phyloP scores from a whole-genome alignment of 768 basidiomycete genomes.

The Coprinopsis strossmayeri region DNA sequence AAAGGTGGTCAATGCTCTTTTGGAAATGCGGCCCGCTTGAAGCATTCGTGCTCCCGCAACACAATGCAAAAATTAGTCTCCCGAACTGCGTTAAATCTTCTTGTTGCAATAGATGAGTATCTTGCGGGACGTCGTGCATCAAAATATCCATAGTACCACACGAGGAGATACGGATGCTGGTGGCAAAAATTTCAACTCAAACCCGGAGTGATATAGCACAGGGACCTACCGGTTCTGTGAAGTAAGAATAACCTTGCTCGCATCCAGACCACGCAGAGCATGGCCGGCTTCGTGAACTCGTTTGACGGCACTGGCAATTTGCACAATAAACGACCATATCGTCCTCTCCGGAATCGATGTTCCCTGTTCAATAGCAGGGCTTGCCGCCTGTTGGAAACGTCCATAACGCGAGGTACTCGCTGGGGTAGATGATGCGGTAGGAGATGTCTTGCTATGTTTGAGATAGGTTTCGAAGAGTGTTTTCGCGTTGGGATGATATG shows the following conservation, averaged over 20 bases:
- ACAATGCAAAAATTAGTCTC: conserved; percentile 71
- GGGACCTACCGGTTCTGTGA: conserved; percentile 72
- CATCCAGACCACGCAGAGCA: conserved; percentile 78
- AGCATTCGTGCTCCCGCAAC: conserved; percentile 59
- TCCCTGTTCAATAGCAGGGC: conserved; percentile 17
- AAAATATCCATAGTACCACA: conserved; percentile 87
- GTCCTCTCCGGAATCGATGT: conserved; percentile 61
- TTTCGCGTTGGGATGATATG: conserved; percentile 78
- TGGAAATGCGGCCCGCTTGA: conserved; percentile 56
- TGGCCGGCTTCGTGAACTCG: conserved; percentile 76
- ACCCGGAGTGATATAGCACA: not conserved
- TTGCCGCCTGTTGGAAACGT: conserved; percentile 14
- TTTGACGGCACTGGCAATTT: conserved; percentile 84
- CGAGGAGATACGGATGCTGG: conserved; percentile 76
- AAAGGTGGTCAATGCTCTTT: conserved; percentile 71
- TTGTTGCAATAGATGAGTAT: conserved; percentile 60
- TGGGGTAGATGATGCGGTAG: conserved; percentile 8
- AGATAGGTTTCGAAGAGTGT: conserved; percentile 80
- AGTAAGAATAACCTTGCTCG: conserved; percentile 81
- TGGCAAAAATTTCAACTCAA: not conserved
- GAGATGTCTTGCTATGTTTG: conserved; percentile 35
- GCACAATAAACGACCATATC: conserved; percentile 90
- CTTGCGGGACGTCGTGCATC: conserved; percentile 62
- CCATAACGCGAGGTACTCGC: conserved; percentile 1
- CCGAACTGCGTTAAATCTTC: conserved; percentile 89